These are phyloP conservation scores for Prunus fruticosa DNA, from an alignment of 306 rosid species.

Conservation along the genomic window DNA sequence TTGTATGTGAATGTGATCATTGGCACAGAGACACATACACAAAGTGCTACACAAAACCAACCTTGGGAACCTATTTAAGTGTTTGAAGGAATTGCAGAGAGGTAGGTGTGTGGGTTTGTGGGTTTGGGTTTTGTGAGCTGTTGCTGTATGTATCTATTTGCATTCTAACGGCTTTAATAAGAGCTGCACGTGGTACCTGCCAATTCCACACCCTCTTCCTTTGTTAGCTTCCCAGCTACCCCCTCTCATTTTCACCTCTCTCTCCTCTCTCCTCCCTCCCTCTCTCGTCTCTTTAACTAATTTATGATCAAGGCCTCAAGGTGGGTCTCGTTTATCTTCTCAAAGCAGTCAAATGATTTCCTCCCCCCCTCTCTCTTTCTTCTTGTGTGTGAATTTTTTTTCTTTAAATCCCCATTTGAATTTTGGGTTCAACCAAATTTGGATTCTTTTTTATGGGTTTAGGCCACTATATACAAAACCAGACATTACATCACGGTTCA, in stretches of 20 bases:
- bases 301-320: neutral
- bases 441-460: neutral
- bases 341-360: neutral
- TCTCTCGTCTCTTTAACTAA: neutral
- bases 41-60: neutral
- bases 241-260: neutral
- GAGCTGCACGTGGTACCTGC: constrained; percentile 74
- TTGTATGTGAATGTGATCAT: constrained; percentile 14
- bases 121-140: neutral
- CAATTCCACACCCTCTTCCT: constrained; percentile 27
- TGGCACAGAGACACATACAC: neutral
- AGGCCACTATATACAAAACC: neutral
- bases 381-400: neutral
- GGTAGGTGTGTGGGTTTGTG: constrained; percentile 53
- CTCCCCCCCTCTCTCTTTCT: neutral
- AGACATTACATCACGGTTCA: neutral
- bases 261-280: neutral
- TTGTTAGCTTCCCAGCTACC: constrained; percentile 48
- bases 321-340: neutral
- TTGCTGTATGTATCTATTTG: neutral
- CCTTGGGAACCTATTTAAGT: neutral
- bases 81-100: constrained; percentile 20
- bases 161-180: constrained; percentile 43
- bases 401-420: neutral
- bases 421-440: neutral